A percentile compares a stretch with the other conserved stretches of the same genome.
These are phyloP conservation scores for Yarrowia porcina DNA, from an alignment of 805 yeast species.

Conservation along the genomic window DNA sequence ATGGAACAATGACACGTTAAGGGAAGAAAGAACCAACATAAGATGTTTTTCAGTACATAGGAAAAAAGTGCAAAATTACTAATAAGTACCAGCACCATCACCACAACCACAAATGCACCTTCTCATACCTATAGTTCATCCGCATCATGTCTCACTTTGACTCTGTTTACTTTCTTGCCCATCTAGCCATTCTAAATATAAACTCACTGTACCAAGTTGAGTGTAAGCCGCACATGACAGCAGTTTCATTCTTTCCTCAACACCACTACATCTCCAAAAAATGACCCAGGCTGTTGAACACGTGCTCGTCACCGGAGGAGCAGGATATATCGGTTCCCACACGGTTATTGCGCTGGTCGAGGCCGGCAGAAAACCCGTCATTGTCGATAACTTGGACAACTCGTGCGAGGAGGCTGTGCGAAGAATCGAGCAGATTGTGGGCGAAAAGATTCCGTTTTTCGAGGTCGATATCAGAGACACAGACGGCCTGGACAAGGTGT, in stretches of 20 bases:
- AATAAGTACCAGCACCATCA: too few relatives aligned
- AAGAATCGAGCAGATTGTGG: conserved; percentile 50
- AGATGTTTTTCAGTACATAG: too few relatives aligned
- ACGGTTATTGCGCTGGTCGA: conserved; percentile 47
- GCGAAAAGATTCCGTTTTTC: conserved; percentile 49
- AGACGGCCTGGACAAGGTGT: conserved; percentile 48
- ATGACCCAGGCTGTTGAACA: conserved; percentile 33
- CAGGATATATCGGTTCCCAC: conserved; percentile 84
- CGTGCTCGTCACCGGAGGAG: conserved; percentile 78
- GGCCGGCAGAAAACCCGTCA: conserved; percentile 65
- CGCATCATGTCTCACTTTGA: too few relatives aligned
- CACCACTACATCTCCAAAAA: neutral
- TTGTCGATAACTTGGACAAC: conserved; percentile 66
- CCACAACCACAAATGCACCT: too few relatives aligned
- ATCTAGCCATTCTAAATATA: neutral
- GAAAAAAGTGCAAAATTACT: too few relatives aligned
- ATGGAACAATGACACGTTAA: neutral
- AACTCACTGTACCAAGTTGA: too few relatives aligned
- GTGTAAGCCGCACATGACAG: neutral
- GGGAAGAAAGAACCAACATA: too few relatives aligned
- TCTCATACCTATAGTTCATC: too few relatives aligned
- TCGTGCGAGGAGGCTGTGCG: conserved; percentile 62
- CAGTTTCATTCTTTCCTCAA: neutral
- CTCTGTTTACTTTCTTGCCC: neutral
- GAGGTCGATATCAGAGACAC: conserved; percentile 56